Evolutionary conservation across 352 stramenopile genomes (phyloP), one percentile per base, ranked within the genome.

Genomic region (Saprolegnia parasitica): DNA sequence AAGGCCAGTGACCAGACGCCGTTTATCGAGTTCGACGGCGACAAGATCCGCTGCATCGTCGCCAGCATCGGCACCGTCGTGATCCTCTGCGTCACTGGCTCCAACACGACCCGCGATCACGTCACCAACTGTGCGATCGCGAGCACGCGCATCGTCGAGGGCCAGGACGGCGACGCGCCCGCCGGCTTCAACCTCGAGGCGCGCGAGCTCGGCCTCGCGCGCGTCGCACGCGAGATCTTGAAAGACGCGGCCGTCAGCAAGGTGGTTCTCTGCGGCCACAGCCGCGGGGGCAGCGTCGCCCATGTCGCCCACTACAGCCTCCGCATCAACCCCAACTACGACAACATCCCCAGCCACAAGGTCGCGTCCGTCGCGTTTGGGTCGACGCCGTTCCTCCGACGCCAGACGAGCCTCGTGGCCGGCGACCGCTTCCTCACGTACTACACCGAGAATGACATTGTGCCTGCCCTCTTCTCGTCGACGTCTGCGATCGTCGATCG

Each of bases 261-360:
- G 40, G 56, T 64, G 21, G 40, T 64, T 16, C 32, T 64, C n/a
- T 50, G 56, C 37, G 56, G 56, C 3, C 56, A 64, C 4, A 64
- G 56, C 37, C 56, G 56, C n/a, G 56, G 56, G n/a, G 56, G 56
- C 40, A 64, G 56, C 37, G 56, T 64, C 18, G 56, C 56, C 16
- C 56, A 64, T 49, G 56, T 64, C 18, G 56, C 29, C 16, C 56
- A 64, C 56, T 64, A 64, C 56, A 54, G 29, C 1, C 29, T 64
- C 18, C n/a, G 21, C 21, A 49, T 24, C 18, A 64, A 64, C 40
- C 56, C 56, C 32, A 64, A 50, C n/a, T 64, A 39, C 37, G 56
- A 45, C 32, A 64, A 64, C 16, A 64, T 52, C 21, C 46, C 21
- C 46, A 64, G 1, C 21, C 20, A 24, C 16, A 64, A 64, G n/a